A percentile compares a stretch with the other conserved stretches of the same genome.
Conservation (phyloP, 1,284 basidiomycete species). For the Melampsora medusae region DNA sequence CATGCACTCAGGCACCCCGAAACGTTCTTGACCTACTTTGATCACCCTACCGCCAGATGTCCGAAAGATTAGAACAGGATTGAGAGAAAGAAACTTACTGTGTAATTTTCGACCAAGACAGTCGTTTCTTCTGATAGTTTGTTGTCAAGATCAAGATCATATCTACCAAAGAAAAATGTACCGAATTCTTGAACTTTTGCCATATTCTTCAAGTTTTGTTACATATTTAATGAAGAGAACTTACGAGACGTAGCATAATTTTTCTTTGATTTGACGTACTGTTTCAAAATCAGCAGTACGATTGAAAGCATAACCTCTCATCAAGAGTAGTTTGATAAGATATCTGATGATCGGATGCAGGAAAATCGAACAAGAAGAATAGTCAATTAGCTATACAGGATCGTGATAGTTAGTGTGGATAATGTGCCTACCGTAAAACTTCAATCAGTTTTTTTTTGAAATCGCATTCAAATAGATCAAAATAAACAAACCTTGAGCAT, state of each 20-base stretch:
- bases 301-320: constrained; percentile 99
- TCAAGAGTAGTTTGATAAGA: constrained; percentile 93
- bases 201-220: too few relatives aligned
- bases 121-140: constrained; percentile 94
- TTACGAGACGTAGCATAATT: constrained; percentile 90
- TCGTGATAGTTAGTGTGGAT: neutral
- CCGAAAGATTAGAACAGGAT: neutral
- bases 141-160: constrained; percentile 92
- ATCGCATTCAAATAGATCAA: neutral
- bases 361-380: neutral
- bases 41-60: constrained; percentile 78
- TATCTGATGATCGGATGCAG: constrained; percentile 58
- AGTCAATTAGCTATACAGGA: neutral
- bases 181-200: neutral
- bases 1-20: constrained; percentile 99
- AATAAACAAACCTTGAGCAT: constrained; percentile 81
- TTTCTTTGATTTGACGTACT: constrained; percentile 97
- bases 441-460: neutral
- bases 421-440: neutral
- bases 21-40: constrained; percentile 98
- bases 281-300: constrained; percentile 99
- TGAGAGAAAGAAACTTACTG: constrained; percentile 60
- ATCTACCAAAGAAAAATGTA: constrained; percentile 61
- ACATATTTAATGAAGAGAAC: constrained; percentile 46
- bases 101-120: constrained; percentile 91